Evolutionary conservation across 805 yeast species (phyloP).

Genomic region (Metschnikowia hibisci): DNA sequence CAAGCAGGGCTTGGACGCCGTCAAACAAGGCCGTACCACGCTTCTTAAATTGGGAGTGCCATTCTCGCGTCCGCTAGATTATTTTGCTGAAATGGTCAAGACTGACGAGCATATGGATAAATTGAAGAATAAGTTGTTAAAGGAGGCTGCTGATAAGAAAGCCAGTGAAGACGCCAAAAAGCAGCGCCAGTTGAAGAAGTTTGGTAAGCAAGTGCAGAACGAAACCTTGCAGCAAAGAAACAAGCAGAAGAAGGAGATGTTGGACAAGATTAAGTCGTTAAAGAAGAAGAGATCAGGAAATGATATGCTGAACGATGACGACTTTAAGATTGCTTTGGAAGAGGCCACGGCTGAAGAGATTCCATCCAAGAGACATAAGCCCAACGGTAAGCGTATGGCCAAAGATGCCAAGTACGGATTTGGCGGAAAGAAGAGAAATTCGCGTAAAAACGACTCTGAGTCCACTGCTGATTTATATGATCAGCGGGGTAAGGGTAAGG

Average conservation of each 20-base stretch:
- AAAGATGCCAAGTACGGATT: constrained; percentile 71
- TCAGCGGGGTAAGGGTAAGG: constrained; percentile 11
- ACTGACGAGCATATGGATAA: constrained; percentile 98
- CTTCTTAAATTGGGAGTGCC: constrained; percentile 72
- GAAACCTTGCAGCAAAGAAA: constrained; percentile 92
- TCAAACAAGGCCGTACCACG: constrained; percentile 62
- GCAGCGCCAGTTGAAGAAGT: constrained; percentile 92
- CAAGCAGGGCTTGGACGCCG: constrained; percentile 89
- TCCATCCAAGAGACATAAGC: constrained; percentile 49
- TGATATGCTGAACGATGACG: constrained; percentile 66
- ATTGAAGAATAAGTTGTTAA: constrained; percentile 72
- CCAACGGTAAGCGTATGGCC: constrained; percentile 63
- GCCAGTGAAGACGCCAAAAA: constrained; percentile 91
- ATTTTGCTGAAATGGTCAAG: constrained; percentile 98
- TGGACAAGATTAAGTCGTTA: constrained; percentile 86
- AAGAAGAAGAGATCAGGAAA: constrained; percentile 81
- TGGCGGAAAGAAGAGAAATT: constrained; percentile 76
- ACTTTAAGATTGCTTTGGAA: constrained; percentile 86
- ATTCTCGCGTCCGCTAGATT: constrained; percentile 89
- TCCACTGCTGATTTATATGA: constrained; percentile 58
- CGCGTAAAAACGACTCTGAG: constrained; percentile 67
- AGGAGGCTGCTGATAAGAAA: constrained; percentile 78
- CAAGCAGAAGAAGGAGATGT: constrained; percentile 83
- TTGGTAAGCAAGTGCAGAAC: constrained; percentile 94
- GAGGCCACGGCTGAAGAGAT: constrained; percentile 69